Conservation (phyloP, 306 rosid species). For the Carpinus viminea region DNA sequence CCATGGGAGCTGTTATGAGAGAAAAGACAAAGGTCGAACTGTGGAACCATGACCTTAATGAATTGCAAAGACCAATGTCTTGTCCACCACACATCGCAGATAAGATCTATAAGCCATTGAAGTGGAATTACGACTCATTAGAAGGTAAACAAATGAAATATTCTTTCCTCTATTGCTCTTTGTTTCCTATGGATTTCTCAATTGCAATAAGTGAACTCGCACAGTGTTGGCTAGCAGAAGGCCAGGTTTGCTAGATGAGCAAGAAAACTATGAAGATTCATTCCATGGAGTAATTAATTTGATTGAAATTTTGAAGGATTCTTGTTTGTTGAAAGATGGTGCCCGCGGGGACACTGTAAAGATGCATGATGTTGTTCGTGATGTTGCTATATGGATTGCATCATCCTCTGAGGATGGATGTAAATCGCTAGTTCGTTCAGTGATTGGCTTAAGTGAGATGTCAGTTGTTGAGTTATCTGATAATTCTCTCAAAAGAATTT, state of each 20-base stretch:
- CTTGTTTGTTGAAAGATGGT: conserved; percentile 27
- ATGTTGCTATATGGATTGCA: conserved; percentile 12
- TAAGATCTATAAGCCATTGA: conserved; percentile 8
- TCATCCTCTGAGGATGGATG: not conserved
- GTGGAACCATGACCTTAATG: no score
- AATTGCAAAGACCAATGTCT: not conserved
- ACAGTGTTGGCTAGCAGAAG: conserved; percentile 11
- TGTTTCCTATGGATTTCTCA: conserved; percentile 15
- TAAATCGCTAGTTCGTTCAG: not conserved
- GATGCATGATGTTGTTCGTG: conserved; percentile 25
- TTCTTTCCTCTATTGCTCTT: conserved; percentile 27
- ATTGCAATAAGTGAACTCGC: conserved; percentile 18
- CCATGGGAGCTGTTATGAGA: no score
- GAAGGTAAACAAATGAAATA: conserved; percentile 5
- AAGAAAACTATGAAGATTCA: conserved; percentile 7
- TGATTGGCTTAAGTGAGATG: not conserved
- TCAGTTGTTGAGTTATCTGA: not conserved
- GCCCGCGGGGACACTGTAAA: not conserved
- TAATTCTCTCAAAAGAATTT: conserved; percentile 6
- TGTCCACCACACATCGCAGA: not conserved
- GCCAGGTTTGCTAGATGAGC: conserved; percentile 8
- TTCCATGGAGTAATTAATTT: conserved; percentile 13
- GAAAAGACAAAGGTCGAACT: no score
- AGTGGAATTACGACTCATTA: conserved; percentile 18
- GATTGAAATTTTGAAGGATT: conserved; percentile 25